phyloP scores from a whole-genome alignment of 192 early-diverging fungal genomes.

The Podila epicladia region DNA sequence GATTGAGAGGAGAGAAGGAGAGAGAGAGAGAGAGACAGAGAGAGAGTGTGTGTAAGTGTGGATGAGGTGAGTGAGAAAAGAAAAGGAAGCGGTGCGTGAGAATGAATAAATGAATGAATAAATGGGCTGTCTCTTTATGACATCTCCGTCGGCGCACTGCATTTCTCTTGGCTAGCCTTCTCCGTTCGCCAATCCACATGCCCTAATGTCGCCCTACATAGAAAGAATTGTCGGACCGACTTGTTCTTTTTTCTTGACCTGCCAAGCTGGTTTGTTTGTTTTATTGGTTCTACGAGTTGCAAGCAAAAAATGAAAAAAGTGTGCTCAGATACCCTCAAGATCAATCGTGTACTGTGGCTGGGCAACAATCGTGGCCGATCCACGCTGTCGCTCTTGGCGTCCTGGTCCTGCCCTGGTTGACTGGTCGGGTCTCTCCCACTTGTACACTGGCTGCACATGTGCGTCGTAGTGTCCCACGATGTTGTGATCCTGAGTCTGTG shows the following conservation, averaged over 20 bases:
- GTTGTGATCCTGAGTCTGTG: neutral
- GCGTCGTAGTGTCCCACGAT: constrained; percentile 22
- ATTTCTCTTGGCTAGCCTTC: too few relatives aligned
- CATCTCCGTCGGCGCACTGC: too few relatives aligned
- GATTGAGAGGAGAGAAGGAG: neutral
- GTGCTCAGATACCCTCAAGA: constrained; percentile 17
- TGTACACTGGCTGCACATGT: constrained; percentile 35
- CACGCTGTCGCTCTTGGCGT: constrained; percentile 4
- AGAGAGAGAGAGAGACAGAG: neutral
- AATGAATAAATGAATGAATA: neutral
- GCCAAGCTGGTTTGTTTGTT: too few relatives aligned
- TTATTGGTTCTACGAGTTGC: neutral
- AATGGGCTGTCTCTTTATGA: too few relatives aligned
- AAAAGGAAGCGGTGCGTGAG: too few relatives aligned
- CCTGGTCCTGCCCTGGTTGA: neutral
- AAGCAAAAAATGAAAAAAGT: neutral
- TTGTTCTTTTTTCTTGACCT: too few relatives aligned
- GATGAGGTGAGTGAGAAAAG: neutral
- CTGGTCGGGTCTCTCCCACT: constrained; percentile 26
- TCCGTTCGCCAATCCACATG: too few relatives aligned
- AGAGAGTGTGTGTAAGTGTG: neutral
- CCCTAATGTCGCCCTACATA: too few relatives aligned
- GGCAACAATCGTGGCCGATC: constrained; percentile 1
- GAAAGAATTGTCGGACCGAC: too few relatives aligned
- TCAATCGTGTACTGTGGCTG: constrained; percentile 42